These are phyloP conservation scores for Sambucus nigra DNA, from an alignment of 129 eudicot genomes.

Conservation along the genomic window DNA sequence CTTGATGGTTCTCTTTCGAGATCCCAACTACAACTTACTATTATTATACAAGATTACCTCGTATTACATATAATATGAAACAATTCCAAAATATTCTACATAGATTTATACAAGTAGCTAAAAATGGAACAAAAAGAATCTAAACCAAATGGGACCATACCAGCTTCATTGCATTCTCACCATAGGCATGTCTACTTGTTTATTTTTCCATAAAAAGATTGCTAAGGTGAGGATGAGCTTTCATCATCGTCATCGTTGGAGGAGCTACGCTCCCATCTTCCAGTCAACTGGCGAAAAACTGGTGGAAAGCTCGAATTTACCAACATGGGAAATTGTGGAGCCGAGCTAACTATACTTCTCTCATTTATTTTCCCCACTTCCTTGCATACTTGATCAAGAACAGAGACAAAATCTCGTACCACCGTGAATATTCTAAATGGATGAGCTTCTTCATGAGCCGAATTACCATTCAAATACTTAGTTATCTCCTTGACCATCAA, in stretches of 20 bases:
- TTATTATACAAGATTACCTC: neutral
- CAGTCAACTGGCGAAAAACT: conserved; percentile 33
- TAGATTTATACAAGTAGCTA: neutral
- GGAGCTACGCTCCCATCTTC: conserved; percentile 21
- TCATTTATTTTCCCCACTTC: conserved; percentile 74
- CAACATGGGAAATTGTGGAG: conserved; percentile 17
- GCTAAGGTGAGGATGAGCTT: conserved; percentile 14
- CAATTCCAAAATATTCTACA: conserved; percentile 8
- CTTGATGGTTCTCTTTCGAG: no score
- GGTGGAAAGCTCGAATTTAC: conserved; percentile 29
- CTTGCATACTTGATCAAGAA: conserved; percentile 72
- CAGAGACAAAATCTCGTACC: conserved; percentile 60
- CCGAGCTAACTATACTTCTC: conserved; percentile 42
- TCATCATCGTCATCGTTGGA: conserved; percentile 40
- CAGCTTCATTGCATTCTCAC: neutral
- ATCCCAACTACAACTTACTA: neutral
- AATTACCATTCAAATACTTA: conserved; percentile 57
- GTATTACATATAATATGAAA: conserved; percentile 9
- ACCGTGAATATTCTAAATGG: conserved; percentile 65
- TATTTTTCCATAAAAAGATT: no score
- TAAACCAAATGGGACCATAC: no score
- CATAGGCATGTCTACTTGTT: neutral
- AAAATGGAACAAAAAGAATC: neutral
- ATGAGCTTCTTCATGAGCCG: conserved; percentile 54
- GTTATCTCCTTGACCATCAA: conserved; percentile 62